Base-by-base conservation (phyloP, 2,329 filamentous ascomycete genomes). In the Hymenoscyphus fraxineus region DNA sequence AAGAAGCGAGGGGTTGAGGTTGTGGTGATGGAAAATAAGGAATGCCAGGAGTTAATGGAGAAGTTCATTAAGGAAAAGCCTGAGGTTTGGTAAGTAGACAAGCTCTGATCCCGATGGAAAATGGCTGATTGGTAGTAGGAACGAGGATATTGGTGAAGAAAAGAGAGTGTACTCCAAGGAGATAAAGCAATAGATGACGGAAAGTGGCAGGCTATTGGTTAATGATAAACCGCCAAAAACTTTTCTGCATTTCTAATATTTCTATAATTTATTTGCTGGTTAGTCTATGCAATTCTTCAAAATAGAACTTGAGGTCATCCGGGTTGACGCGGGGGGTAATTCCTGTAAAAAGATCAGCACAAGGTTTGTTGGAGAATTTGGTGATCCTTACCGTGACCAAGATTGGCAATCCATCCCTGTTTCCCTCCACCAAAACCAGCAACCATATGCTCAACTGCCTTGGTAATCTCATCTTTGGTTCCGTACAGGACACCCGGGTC, bases 291-390 rank as follows among this genome's bases (percentile, higher is more conserved):
- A 98, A 88, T 78, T 99, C 95, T 74, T 96, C 83, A 69, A 99
- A 94, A 81, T 91, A 99, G 79, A 96, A 96, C 76, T 88, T 94
- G 70, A 99, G 81, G 77, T 97, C 89, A 59, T 98, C 93, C 0
- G 95, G 95, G 71, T 98, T 90, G 62, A 99, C 95, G 69, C 93
- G 90, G 0, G 95, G 95, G 39, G 95, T 99, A 68, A 99, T 93
- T 66, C 92, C 92, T 95, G 72, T 64, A 64, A 65, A 41, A 19
- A 32, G 35, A 73, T 73, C 69, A 73, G 68, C 47, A 22, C 19
- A 16, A 22, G 9, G n/a, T 16, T 6, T 32, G 15, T 40, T 27
- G 16, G 6, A 32, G 38, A 35, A 38, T 31, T 7, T 15, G n/a
- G 15, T 27, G 77, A 51, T 22, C 9, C 87, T 74, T 84, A 91